Conservation (phyloP, 208 protist genomes). For the Crithidia expoeki region DNA sequence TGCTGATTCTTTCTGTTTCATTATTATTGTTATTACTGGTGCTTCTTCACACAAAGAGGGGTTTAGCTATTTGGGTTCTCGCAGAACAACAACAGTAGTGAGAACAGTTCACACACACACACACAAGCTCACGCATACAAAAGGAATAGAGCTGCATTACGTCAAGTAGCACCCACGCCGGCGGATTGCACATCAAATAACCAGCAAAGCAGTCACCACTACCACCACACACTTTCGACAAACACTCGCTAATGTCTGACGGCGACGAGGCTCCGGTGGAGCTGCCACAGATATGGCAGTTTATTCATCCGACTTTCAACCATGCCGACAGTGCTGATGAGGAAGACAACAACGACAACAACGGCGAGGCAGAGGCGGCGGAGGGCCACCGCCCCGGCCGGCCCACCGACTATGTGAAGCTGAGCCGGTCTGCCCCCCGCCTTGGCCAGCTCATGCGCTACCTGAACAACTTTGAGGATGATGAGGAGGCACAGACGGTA, state of each 20-base stretch:
- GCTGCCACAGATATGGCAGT: slow-evolving; percentile 81
- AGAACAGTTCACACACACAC: slow-evolving; percentile 8
- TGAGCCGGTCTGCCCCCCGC: slow-evolving; percentile 63
- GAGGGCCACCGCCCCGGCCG: slow-evolving; percentile 17
- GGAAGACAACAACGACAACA: slow-evolving; percentile 37
- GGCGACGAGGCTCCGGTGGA: slow-evolving; percentile 56
- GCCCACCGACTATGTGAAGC: slow-evolving; percentile 66
- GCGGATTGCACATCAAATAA: too few relatives aligned
- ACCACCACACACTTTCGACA: slow-evolving; percentile 8
- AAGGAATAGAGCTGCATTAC: too few relatives aligned
- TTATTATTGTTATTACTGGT: slow-evolving; percentile 3
- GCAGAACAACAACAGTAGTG: too few relatives aligned
- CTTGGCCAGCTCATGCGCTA: slow-evolving; percentile 75
- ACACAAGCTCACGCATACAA: slow-evolving; percentile 6
- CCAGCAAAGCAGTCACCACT: not conserved
- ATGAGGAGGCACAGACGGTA: slow-evolving; percentile 75
- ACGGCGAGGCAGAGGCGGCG: slow-evolving; percentile 24
- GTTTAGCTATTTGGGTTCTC: too few relatives aligned
- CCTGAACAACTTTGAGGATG: slow-evolving; percentile 86
- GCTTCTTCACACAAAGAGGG: too few relatives aligned
- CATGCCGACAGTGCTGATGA: slow-evolving; percentile 37
- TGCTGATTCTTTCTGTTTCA: not conserved
- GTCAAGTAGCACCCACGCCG: too few relatives aligned
- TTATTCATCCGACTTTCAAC: slow-evolving; percentile 71
- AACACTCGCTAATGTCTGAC: slow-evolving; percentile 47